phyloP scores from a whole-genome alignment of 1,284 basidiomycete genomes.

The Cutaneotrichosporon mucoides region DNA sequence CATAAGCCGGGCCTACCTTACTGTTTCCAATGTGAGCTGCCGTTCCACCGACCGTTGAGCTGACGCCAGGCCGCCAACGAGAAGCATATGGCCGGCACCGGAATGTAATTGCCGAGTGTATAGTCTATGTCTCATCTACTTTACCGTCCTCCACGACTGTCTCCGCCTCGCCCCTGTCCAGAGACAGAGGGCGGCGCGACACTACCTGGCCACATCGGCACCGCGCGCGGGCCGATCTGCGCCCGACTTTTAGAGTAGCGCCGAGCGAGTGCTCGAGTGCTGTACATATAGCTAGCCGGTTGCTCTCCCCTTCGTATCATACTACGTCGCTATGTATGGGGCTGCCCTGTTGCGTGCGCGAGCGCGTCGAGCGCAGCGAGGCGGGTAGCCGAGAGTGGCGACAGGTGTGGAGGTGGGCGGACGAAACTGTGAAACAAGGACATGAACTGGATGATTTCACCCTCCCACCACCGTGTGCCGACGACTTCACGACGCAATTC shows the following conservation, averaged over 20 bases:
- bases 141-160: background rate
- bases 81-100: constrained; percentile 2
- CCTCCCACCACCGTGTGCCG: too few relatives aligned
- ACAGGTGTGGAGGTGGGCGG: too few relatives aligned
- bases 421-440: too few relatives aligned
- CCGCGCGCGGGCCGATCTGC: background rate
- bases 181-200: background rate
- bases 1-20: constrained; percentile 40
- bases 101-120: background rate
- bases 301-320: background rate
- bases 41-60: background rate
- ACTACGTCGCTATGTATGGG: background rate
- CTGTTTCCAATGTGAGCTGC: constrained; percentile 42
- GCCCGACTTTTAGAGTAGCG: background rate
- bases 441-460: too few relatives aligned
- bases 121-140: too few relatives aligned
- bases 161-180: background rate
- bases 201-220: background rate
- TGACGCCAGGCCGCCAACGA: constrained; percentile 8
- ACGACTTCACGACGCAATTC: too few relatives aligned
- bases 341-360: background rate
- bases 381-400: too few relatives aligned
- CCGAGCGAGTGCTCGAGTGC: background rate
- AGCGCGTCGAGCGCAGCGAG: too few relatives aligned
- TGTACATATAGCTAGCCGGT: constrained; percentile 1